Conservation (phyloP, 2,329 filamentous ascomycete species). For the Penicillium sp. region DNA sequence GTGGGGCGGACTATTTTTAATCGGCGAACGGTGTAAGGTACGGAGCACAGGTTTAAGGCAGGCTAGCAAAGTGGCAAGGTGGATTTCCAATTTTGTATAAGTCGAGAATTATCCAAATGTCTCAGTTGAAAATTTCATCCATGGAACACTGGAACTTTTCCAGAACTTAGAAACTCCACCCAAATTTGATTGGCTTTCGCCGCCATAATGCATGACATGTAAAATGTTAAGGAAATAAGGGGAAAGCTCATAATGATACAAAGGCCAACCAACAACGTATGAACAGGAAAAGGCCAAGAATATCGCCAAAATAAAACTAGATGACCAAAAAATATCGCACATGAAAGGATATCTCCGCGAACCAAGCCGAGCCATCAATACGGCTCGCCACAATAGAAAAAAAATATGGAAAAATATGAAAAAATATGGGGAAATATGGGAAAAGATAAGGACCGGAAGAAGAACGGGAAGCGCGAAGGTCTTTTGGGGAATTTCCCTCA, state of each 20-base stretch:
- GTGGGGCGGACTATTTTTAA: not conserved
- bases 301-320: constrained; percentile 7
- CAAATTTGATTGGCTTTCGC: not conserved
- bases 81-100: not conserved
- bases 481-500: not conserved
- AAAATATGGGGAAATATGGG: not conserved
- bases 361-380: not conserved
- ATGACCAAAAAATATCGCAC: not conserved
- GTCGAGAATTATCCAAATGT: not conserved
- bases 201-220: not conserved
- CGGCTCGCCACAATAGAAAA: not conserved
- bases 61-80: not conserved
- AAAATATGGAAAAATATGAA: no score
- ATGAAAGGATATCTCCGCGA: constrained; percentile 12
- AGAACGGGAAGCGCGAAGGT: not conserved
- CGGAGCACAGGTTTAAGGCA: not conserved
- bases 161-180: constrained; percentile 1
- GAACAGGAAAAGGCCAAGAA: not conserved
- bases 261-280: not conserved
- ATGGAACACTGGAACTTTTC: not conserved
- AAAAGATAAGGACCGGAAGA: not conserved
- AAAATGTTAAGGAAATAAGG: not conserved
- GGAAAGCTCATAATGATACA: not conserved
- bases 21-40: not conserved
- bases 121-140: not conserved